phyloP scores from a whole-genome alignment of 2,329 filamentous ascomycete genomes.

The Periconia sp. region DNA sequence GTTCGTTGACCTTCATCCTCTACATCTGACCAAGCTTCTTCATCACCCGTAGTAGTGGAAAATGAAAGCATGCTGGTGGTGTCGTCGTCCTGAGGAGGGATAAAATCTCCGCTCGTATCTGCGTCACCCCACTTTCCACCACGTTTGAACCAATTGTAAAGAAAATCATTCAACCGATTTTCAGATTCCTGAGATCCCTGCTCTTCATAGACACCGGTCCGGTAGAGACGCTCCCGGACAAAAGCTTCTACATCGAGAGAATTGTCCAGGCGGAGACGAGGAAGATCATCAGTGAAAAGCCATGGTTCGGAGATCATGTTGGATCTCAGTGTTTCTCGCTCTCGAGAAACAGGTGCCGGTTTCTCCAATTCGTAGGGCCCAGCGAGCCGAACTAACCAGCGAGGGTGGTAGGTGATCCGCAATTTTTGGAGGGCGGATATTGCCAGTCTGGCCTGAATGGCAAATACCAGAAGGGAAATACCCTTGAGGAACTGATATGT shows the following conservation, averaged over 20 bases:
- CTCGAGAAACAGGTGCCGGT: constrained; percentile 4
- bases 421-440: constrained; percentile 59
- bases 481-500: constrained; percentile 75
- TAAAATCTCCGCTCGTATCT: constrained; percentile 80
- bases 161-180: constrained; percentile 67
- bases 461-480: constrained; percentile 67
- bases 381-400: constrained; percentile 62
- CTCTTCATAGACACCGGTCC: constrained; percentile 28
- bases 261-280: constrained; percentile 19
- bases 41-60: constrained; percentile 52
- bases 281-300: constrained; percentile 28
- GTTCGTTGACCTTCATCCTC: constrained; percentile 63
- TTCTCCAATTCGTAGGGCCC: constrained; percentile 39
- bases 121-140: constrained; percentile 84
- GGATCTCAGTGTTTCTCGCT: not conserved
- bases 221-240: constrained; percentile 64
- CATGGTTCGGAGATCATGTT: constrained; percentile 14
- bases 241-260: constrained; percentile 78
- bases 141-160: constrained; percentile 83
- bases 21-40: constrained; percentile 43
- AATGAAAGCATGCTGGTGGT: constrained; percentile 79
- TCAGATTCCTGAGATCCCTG: constrained; percentile 51
- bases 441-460: constrained; percentile 59
- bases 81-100: constrained; percentile 65
- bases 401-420: constrained; percentile 63